These are phyloP conservation scores for Penicillium sp. DNA, from an alignment of 2,329 filamentous ascomycete genomes.

Conservation along the genomic window DNA sequence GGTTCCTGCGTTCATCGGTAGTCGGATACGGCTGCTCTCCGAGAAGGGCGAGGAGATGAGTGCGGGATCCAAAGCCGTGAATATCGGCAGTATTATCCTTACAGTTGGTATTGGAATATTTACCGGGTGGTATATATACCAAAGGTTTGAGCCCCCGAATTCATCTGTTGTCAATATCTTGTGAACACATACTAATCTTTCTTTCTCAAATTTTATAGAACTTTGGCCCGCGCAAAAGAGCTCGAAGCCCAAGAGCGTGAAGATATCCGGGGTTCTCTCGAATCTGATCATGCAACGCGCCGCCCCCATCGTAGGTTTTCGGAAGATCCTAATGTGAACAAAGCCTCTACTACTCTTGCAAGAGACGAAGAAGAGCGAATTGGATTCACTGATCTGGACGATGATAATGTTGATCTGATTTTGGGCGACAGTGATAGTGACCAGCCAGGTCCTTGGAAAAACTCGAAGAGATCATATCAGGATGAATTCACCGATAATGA, in stretches of 20 bases:
- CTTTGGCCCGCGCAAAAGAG: conserved; percentile 49
- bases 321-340: conserved; percentile 41
- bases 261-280: conserved; percentile 36
- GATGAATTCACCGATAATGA: conserved; percentile 56
- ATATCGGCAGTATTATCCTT: conserved; percentile 76
- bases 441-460: conserved; percentile 24
- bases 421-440: conserved; percentile 45
- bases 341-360: conserved; percentile 41
- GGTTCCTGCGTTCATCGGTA: conserved; percentile 89
- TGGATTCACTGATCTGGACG: conserved; percentile 42
- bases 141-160: conserved; percentile 43
- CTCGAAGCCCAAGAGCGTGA: conserved; percentile 49
- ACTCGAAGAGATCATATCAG: conserved; percentile 46
- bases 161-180: background rate
- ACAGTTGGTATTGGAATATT: conserved; percentile 68
- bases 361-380: conserved; percentile 45
- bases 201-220: conserved; percentile 35
- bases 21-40: conserved; percentile 75
- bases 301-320: conserved; percentile 36
- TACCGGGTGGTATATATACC: conserved; percentile 85
- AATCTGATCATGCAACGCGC: conserved; percentile 36
- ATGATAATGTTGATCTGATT: conserved; percentile 41
- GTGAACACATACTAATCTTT: conserved; percentile 1
- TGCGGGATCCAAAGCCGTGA: conserved; percentile 70
- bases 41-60: conserved; percentile 83